These are phyloP conservation scores for Citeromyces siamensis DNA, from an alignment of 1,139 yeast genomes.

Conservation along the genomic window DNA sequence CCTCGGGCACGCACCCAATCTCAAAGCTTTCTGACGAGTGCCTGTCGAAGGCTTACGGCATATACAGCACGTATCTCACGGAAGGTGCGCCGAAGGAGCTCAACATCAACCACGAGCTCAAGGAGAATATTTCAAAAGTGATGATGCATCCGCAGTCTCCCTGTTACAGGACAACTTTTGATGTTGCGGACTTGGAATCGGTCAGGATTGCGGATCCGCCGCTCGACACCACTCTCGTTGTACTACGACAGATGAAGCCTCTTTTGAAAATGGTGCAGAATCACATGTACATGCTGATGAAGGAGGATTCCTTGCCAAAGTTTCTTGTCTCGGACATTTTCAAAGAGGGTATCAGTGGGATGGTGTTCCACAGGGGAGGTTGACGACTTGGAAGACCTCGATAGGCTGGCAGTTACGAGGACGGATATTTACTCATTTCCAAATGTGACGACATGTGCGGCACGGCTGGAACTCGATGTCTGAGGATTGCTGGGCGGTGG, in stretches of 20 bases:
- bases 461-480: too few species aligned
- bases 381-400: too few species aligned
- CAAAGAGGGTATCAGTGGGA: conserved; percentile 11
- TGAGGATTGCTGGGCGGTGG: too few species aligned
- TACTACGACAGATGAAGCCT: conserved; percentile 23
- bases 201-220: not conserved
- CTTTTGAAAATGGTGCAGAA: conserved; percentile 28
- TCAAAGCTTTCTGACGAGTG: conserved; percentile 35
- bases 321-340: conserved; percentile 34
- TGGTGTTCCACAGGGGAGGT: too few species aligned
- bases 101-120: conserved; percentile 52
- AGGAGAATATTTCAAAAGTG: conserved; percentile 32
- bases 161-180: not conserved
- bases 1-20: conserved; percentile 11
- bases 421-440: too few species aligned
- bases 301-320: conserved; percentile 62
- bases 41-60: conserved; percentile 43
- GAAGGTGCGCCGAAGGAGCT: conserved; percentile 59
- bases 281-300: conserved; percentile 52
- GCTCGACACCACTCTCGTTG: conserved; percentile 18
- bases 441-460: too few species aligned
- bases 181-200: not conserved
- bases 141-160: conserved; percentile 21
- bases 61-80: conserved; percentile 59
- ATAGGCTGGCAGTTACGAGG: too few species aligned